These are phyloP conservation scores for Paramarasmius palmivorus DNA, from an alignment of 1,284 basidiomycete genomes.

Conservation along the genomic window DNA sequence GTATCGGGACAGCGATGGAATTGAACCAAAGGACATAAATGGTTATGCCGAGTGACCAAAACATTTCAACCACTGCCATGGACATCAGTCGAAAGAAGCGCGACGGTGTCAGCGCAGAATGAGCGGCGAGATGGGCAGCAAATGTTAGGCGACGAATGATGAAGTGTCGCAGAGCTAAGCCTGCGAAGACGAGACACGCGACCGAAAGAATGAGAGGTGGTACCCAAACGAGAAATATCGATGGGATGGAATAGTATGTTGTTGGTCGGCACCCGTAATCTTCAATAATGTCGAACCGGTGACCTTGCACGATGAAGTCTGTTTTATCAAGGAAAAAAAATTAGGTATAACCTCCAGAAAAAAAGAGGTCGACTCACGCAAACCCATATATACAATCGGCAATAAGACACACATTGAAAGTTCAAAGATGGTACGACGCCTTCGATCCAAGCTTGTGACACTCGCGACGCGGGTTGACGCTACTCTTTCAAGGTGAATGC, in stretches of 20 bases:
- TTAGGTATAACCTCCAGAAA: no score
- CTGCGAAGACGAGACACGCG: slow-evolving; percentile 37
- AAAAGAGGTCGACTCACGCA: no score
- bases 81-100: slow-evolving; percentile 29
- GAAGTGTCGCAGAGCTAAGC: slow-evolving; percentile 27
- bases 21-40: background rate
- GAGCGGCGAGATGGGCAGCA: slow-evolving; percentile 18
- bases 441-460: slow-evolving; percentile 30
- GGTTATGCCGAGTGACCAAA: slow-evolving; percentile 24
- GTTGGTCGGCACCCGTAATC: slow-evolving; percentile 66
- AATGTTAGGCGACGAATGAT: background rate
- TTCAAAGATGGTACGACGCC: slow-evolving; percentile 44
- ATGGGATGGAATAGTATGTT: slow-evolving; percentile 50
- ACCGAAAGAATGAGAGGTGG: slow-evolving; percentile 35
- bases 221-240: slow-evolving; percentile 56
- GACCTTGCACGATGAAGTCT: slow-evolving; percentile 69
- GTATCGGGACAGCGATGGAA: background rate
- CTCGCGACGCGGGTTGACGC: slow-evolving; percentile 38
- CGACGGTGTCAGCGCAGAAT: slow-evolving; percentile 28
- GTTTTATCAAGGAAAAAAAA: slow-evolving; percentile 6
- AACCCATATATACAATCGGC: slow-evolving; percentile 55
- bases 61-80: slow-evolving; percentile 36
- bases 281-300: slow-evolving; percentile 66
- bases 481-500: slow-evolving; percentile 43
- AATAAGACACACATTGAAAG: slow-evolving; percentile 50